These are phyloP conservation scores for Aspergillus pseudoterreus DNA, from an alignment of 2,329 filamentous ascomycete species.

Conservation along the genomic window DNA sequence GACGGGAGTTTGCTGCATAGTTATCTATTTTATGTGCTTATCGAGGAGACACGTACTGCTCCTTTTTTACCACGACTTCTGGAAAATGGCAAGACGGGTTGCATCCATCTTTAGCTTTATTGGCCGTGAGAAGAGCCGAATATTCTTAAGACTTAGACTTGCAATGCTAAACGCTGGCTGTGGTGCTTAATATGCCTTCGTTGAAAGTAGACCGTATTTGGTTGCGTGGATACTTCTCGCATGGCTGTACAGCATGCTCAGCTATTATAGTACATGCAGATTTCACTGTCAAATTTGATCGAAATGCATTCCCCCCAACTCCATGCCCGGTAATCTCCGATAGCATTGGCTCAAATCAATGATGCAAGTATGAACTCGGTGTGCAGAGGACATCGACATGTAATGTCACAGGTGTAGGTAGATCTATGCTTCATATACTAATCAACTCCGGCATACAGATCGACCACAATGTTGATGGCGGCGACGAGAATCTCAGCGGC, in stretches of 20 bases:
- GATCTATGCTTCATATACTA: constrained; percentile 24
- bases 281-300: not conserved
- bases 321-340: no score
- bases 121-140: no score
- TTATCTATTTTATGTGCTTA: not conserved
- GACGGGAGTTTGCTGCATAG: not conserved
- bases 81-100: not conserved
- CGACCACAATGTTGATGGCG: constrained; percentile 90
- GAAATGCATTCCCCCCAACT: not conserved
- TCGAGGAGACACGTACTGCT: not conserved
- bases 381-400: not conserved
- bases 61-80: not conserved
- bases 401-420: not conserved
- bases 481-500: constrained; percentile 93
- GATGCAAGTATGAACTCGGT: not conserved
- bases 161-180: no score
- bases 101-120: no score
- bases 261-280: constrained; percentile 5
- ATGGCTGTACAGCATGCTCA: constrained; percentile 1
- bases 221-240: no score
- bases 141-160: no score
- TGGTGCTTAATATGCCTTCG: no score
- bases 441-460: constrained; percentile 71
- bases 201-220: no score
- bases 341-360: not conserved